Conservation (phyloP, 2,329 filamentous ascomycete genomes). For the Akanthomyces uredinophilus region DNA sequence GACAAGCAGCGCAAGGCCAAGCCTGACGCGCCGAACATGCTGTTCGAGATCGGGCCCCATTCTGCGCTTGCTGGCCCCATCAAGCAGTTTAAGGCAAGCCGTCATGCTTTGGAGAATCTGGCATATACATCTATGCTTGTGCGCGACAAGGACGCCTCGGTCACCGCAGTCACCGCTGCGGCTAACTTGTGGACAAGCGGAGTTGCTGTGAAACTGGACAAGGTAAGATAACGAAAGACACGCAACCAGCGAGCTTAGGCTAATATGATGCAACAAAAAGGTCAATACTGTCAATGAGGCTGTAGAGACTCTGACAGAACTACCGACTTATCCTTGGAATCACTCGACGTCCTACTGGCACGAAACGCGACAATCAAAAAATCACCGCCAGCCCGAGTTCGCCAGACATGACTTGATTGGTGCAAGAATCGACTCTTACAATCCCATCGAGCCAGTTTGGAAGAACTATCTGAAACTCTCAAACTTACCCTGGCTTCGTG, state of each 20-base stretch:
- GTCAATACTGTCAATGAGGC: neutral
- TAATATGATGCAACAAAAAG: neutral
- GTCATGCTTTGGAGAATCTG: conserved; percentile 4
- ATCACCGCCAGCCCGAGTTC: neutral
- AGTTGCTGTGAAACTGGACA: no score
- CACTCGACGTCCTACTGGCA: neutral
- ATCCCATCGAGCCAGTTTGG: neutral
- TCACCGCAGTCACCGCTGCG: no score
- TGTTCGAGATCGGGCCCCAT: conserved; percentile 20
- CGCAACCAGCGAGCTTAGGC: no score
- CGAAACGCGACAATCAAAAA: neutral
- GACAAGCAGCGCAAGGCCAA: neutral
- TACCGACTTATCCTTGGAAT: neutral
- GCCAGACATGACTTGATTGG: neutral
- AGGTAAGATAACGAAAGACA: no score
- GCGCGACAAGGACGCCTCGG: no score
- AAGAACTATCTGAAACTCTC: conserved; percentile 24
- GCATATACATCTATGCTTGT: neutral
- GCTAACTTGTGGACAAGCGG: no score
- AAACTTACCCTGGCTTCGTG: conserved; percentile 47
- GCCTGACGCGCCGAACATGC: neutral
- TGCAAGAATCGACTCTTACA: neutral
- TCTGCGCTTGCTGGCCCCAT: conserved; percentile 13
- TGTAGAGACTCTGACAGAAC: neutral
- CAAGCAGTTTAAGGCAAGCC: neutral